Base-by-base conservation (phyloP, 1,139 yeast species). In the Yamadazyma epiphylla region DNA sequence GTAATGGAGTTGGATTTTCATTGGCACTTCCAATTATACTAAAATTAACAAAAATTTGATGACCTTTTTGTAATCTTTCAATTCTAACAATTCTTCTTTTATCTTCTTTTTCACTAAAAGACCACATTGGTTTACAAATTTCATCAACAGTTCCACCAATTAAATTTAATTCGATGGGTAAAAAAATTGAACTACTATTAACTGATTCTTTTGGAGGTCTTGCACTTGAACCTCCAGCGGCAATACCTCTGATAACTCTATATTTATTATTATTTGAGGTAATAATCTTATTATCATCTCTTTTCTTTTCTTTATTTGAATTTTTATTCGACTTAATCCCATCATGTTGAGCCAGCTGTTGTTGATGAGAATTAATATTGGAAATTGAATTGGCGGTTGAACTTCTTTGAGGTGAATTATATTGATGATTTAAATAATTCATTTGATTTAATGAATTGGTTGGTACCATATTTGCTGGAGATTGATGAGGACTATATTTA, bases 211-310 rank as follows among this genome's bases (percentile, higher is more conserved):
- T 70, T 12, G 82, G 82, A 2, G 81, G 81, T 36, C 73, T 62
- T 2, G 79, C 71, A 14, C 67, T 60, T 22, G 74, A 58, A 1
- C 81, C 81, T 13, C 82, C 81, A 4, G 80, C 76, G 19, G 76
- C 70, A 10, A 74, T 58, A 6, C 82, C 82, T 38, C 83, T 59
- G 13, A 74, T 60, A 2, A 77, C 69, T 24, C 71, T 58, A 43
- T 61, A 73, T 7, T 26, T 15, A 15, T 40, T 36, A 9, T 30
- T 25, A 13, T 29, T 29, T 7, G 41, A 36, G 5, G 46, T 42
- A 9, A 43, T 36, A 25, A 42, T 36, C 20, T 43, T 43, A 20
- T 41, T 42, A 15, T 43, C 48, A 13, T 37, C 41, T 29, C 28
- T 37, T 16, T 29, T 37, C 15, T 24, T 25, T 4, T 11, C 15